Evolutionary conservation across 2,329 filamentous ascomycete species (phyloP), one percentile per base, ranked within the genome.

Genomic region (Cladophialophora chaetospira): DNA sequence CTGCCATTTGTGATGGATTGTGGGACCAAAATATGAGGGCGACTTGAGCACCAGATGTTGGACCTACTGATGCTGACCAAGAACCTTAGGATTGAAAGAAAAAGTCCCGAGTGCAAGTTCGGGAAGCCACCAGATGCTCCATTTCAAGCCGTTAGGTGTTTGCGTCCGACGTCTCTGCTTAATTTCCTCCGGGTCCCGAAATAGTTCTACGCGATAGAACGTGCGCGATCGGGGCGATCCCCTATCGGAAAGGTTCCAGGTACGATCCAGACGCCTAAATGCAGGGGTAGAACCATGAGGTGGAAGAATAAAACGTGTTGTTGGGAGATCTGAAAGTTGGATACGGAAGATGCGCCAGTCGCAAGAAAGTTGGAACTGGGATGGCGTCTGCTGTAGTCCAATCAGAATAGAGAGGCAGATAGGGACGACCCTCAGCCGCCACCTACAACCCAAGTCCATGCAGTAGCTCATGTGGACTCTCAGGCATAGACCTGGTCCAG

Each of bases 331-430:
- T 15, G 44, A 53, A 49, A 46, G 33, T 49, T 38, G 44, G 35
- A 29, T 11, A 13, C 9, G 9, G 15, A 38, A 25, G n/a, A 43
- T n/a, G 36, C n/a, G 13, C n/a, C 26, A 6, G 47, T 26, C 15
- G 10, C 54, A 43, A 23, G 42, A 53, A 36, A 31, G 13, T 47
- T 17, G 52, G 33, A 54, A 57, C 54, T 44, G 55, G 53, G 36
- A 44, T 51, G 28, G 17, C 43, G 40, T 57, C 28, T 13, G 17
- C 23, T 15, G 9, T 28, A 17, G 28, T 25, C 55, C 48, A 57
- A 53, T 57, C 11, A 23, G 11, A 21, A 21, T 9, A 5, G 36
- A 15, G 36, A 19, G 9, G 23, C 15, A 15, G 15, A 40, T 17
- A 4, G 36, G 23, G 17, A 21, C 15, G 23, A 40, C 15, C 17